Percentiles rank a stretch among this genome's conserved stretches.
Conservation (phyloP, 2,329 filamentous ascomycete genomes). For the Colletotrichum graminicola region DNA sequence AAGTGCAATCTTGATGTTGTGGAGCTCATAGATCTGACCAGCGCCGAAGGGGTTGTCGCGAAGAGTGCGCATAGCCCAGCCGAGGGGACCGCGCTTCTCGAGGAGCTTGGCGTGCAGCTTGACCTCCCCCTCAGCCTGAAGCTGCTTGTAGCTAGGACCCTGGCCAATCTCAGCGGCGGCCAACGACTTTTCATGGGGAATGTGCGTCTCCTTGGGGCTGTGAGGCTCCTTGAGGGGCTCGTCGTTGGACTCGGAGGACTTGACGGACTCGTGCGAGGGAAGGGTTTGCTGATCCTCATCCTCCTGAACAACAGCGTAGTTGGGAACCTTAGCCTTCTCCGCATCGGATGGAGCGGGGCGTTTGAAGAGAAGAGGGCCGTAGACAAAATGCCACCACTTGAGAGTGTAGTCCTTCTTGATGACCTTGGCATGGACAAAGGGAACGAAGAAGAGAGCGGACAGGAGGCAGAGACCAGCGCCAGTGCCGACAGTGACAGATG, state of each 20-base stretch:
- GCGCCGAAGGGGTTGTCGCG: conserved; percentile 79
- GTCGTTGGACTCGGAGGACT: conserved; percentile 49
- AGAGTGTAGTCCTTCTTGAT: conserved; percentile 76
- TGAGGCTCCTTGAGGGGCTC: conserved; percentile 57
- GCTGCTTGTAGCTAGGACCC: conserved; percentile 69
- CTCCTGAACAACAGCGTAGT: conserved; percentile 83
- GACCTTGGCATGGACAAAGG: conserved; percentile 74
- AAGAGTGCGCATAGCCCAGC: conserved; percentile 84
- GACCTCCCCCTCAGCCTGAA: conserved; percentile 68
- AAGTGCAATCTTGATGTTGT: conserved; percentile 74
- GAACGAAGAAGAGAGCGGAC: conserved; percentile 78
- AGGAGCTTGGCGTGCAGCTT: conserved; percentile 74
- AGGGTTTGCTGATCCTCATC: conserved; percentile 58
- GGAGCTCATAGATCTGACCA: conserved; percentile 79
- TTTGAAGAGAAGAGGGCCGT: conserved; percentile 73
- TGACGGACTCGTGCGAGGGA: conserved; percentile 47
- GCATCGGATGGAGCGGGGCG: conserved; percentile 67
- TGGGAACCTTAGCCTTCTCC: conserved; percentile 73
- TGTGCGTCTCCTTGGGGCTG: conserved; percentile 50
- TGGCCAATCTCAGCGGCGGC: conserved; percentile 61
- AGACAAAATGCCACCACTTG: conserved; percentile 71
- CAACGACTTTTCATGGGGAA: conserved; percentile 47
- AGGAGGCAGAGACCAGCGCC: conserved; percentile 71
- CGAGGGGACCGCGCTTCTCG: conserved; percentile 75
- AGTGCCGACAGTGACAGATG: conserved; percentile 73